phyloP scores from a whole-genome alignment of 2,329 filamentous ascomycete genomes.

The Aspergillus fischeri region DNA sequence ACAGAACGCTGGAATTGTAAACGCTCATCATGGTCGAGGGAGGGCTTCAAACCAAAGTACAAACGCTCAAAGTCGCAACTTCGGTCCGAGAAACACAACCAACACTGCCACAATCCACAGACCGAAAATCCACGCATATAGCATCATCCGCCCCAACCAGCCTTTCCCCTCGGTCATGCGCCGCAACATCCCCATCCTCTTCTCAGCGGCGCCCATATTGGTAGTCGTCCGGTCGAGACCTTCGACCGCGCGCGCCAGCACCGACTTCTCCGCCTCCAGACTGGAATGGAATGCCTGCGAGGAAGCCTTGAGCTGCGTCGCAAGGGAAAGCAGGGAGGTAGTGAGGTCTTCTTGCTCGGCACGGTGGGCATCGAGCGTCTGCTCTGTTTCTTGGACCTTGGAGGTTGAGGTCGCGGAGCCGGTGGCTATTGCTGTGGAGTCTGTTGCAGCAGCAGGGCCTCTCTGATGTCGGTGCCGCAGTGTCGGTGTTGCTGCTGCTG shows the following conservation, averaged over 20 bases:
- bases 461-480: background rate
- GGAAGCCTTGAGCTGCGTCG: slow-evolving; percentile 69
- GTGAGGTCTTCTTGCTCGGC: slow-evolving; percentile 80
- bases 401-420: slow-evolving; percentile 5
- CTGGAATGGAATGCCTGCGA: slow-evolving; percentile 67
- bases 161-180: slow-evolving; percentile 84
- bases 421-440: slow-evolving; percentile 4
- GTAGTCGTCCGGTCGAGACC: slow-evolving; percentile 73
- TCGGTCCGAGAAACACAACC: slow-evolving; percentile 81
- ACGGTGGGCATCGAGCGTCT: slow-evolving; percentile 70
- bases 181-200: slow-evolving; percentile 70
- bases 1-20: background rate
- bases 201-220: slow-evolving; percentile 71
- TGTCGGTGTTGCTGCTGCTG: slow-evolving; percentile 14
- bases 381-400: slow-evolving; percentile 54
- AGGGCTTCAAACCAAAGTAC: background rate
- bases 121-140: slow-evolving; percentile 80
- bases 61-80: slow-evolving; percentile 68
- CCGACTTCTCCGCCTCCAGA: slow-evolving; percentile 69
- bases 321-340: slow-evolving; percentile 74
- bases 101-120: slow-evolving; percentile 74
- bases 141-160: slow-evolving; percentile 76
- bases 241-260: slow-evolving; percentile 66
- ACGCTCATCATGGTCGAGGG: background rate
- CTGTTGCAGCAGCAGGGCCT: slow-evolving; percentile 2